Evolutionary conservation across 1,139 yeast genomes (phyloP), one percentile per base, ranked within the genome.

Genomic region (Scheffersomyces segobiensis): DNA sequence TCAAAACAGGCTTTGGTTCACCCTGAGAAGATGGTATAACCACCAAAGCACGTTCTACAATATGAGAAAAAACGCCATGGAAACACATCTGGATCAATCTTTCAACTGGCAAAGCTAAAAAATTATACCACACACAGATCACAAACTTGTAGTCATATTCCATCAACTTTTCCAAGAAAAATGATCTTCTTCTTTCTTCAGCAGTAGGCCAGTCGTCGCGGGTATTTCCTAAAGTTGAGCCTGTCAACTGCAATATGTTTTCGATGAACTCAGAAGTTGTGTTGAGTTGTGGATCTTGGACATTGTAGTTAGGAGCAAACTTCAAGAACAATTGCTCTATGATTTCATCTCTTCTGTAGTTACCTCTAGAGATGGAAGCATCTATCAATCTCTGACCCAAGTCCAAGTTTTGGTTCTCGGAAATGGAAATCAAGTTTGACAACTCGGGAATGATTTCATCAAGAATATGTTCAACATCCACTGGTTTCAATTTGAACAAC

Each of bases 151-250:
- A 79, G 65, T 91, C 95, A 66, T 85, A 89, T 49, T 82, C 85
- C 73, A 89, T 84, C 59, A 92, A 76, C 62, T 87, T 85, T 68
- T 91, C 95, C 60, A 90, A 75, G 65, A 92, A 88, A 46, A 91
- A 69, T 0, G 97, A 81, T 62, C 96, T 80, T 76, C 95, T 87
- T 79, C 96, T 86, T 71, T 91, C 97, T 66, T 89, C 95, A 0
- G 95, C 90, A 0, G 97, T 90, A 53, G 97, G 96, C 96, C 97
- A 90, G 70, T 91, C 97, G 65, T 87, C 96, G 64, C 85, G 83
- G 1, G 92, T 88, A 70, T 90, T 89, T 42, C 96, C 96, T 59
- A 91, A 76, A 1, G 97, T 91, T 0, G 96, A 90, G 1, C 83
- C 76, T 3, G 87, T 79, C 60, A 91, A 76, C 66, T 83, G 84